Evolutionary conservation across 2,329 filamentous ascomycete genomes (phyloP).

Genomic region (Furcasterigmium sp.): DNA sequence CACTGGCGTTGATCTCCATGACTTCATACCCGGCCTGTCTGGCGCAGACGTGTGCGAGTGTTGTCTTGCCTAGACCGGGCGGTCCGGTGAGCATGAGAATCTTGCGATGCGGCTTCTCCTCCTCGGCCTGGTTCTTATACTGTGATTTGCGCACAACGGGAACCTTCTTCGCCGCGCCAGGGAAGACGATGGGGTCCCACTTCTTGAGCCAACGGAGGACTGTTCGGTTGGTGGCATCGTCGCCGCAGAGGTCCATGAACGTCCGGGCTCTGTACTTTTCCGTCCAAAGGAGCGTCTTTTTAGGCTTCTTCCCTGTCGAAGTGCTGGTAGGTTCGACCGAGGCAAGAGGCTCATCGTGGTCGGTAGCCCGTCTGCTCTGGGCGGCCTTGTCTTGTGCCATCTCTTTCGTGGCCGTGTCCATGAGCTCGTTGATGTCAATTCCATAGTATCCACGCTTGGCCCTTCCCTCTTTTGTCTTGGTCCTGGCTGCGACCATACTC

Average conservation of each 20-base stretch:
- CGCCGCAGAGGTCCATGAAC: constrained; percentile 90
- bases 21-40: constrained; percentile 94
- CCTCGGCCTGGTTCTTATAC: constrained; percentile 41
- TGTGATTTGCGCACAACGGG: constrained; percentile 35
- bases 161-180: constrained; percentile 60
- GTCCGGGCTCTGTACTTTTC: constrained; percentile 93
- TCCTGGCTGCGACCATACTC: constrained; percentile 62
- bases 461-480: constrained; percentile 59
- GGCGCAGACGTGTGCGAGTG: constrained; percentile 91
- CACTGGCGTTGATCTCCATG: constrained; percentile 95
- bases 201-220: constrained; percentile 91
- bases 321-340: constrained; percentile 35
- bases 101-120: constrained; percentile 77
- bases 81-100: constrained; percentile 87
- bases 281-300: constrained; percentile 72
- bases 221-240: constrained; percentile 86
- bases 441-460: constrained; percentile 82
- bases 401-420: constrained; percentile 65
- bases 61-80: constrained; percentile 92
- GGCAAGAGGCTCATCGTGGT: constrained; percentile 26
- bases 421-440: constrained; percentile 80
- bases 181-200: constrained; percentile 93
- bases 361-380: constrained; percentile 11
- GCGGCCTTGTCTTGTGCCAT: constrained; percentile 29
- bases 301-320: constrained; percentile 30